phyloP scores from a whole-genome alignment of 108 stramenopile genomes.

The Schizochytrium sp. region DNA sequence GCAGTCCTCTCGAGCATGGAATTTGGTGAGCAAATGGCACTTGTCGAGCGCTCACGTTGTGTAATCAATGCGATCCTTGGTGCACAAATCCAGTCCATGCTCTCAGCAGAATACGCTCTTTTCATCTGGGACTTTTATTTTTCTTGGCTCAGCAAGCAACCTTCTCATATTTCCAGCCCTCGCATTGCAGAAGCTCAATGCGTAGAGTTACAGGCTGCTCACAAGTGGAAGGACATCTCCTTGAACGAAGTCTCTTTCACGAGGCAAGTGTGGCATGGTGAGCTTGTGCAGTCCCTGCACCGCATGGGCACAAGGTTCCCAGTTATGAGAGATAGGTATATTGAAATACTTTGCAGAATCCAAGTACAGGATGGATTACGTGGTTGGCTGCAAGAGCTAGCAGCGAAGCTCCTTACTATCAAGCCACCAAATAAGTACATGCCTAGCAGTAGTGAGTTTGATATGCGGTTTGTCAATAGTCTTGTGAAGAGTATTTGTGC shows the following conservation, averaged over 20 bases:
- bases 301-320: background rate
- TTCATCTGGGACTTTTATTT: constrained; percentile 59
- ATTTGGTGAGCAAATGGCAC: background rate
- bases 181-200: background rate
- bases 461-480: constrained; percentile 22
- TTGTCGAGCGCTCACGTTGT: constrained; percentile 6
- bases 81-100: background rate
- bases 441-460: constrained; percentile 9
- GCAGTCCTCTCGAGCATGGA: background rate
- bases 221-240: background rate
- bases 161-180: background rate
- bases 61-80: background rate
- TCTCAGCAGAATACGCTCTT: constrained; percentile 35
- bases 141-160: constrained; percentile 33
- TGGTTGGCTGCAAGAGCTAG: background rate
- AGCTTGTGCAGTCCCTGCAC: background rate
- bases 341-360: background rate
- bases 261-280: constrained; percentile 2
- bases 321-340: background rate
- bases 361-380: constrained; percentile 7
- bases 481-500: background rate
- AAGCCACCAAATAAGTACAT: constrained; percentile 1
- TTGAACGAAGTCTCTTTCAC: background rate
- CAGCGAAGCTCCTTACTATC: background rate
- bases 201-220: background rate